phyloP scores from a whole-genome alignment of 441 rosid genomes.

The Populus hybrid region DNA sequence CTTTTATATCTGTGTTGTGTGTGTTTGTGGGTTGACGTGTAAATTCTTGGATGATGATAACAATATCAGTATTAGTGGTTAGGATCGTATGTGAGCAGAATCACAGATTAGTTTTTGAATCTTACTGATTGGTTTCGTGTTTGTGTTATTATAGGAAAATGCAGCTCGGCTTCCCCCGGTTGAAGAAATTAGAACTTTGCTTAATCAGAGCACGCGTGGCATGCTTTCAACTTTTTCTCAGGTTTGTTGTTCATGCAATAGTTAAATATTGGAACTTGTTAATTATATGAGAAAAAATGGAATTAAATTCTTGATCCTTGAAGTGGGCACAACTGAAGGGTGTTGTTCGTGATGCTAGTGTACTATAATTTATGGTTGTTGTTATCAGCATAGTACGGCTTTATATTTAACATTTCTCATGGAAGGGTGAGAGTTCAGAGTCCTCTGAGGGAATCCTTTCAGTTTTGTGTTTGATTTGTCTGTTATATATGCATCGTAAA shows the following conservation, averaged over 20 bases:
- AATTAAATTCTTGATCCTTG: background rate
- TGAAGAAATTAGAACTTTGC: conserved; percentile 70
- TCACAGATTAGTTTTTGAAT: background rate
- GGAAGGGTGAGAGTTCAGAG: background rate
- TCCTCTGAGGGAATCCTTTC: background rate
- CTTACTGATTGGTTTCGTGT: conserved; percentile 4
- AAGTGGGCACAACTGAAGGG: background rate
- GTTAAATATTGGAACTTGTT: background rate
- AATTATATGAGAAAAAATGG: too few relatives aligned
- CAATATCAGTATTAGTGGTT: background rate
- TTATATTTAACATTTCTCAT: background rate
- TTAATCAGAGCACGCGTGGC: conserved; percentile 57
- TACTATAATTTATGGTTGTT: background rate
- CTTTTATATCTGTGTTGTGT: background rate
- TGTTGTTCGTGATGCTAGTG: background rate
- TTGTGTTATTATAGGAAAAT: conserved; percentile 48
- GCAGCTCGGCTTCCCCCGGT: conserved; percentile 84
- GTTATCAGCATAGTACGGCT: background rate
- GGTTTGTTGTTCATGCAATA: conserved; percentile 33
- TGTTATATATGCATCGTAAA: background rate
- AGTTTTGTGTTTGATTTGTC: background rate
- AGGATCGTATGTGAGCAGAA: background rate
- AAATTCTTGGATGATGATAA: background rate
- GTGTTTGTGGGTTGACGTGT: conserved; percentile 1
- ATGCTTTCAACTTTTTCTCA: conserved; percentile 81